These are phyloP conservation scores for Fusarium sp. DNA, from an alignment of 2,329 filamentous ascomycete species.

Conservation along the genomic window DNA sequence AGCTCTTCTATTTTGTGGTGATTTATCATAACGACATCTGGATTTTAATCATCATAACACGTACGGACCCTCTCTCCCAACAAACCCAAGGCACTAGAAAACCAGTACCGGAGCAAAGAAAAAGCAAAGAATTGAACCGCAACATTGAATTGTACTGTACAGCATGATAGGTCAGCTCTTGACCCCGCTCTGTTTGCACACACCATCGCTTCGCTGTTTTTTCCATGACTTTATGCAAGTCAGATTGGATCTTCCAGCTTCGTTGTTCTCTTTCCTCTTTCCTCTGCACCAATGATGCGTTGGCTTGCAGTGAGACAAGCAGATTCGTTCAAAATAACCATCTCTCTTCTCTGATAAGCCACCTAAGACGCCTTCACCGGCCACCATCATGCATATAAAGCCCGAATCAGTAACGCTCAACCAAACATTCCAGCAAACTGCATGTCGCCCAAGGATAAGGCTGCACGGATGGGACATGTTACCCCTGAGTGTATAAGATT, in stretches of 20 bases:
- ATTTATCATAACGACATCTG: slow-evolving; percentile 24
- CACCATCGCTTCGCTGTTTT: slow-evolving; percentile 29
- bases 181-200: slow-evolving; percentile 38
- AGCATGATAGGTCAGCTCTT: slow-evolving; percentile 43
- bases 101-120: slow-evolving; percentile 17
- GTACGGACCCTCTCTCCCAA: slow-evolving; percentile 17
- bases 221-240: slow-evolving; percentile 35
- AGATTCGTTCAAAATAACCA: slow-evolving; percentile 4
- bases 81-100: slow-evolving; percentile 15
- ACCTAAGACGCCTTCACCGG: slow-evolving; percentile 15
- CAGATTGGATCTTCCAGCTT: slow-evolving; percentile 35
- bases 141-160: slow-evolving; percentile 37
- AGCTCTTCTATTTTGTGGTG: slow-evolving; percentile 20
- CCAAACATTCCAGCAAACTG: slow-evolving; percentile 22
- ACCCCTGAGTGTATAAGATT: slow-evolving; percentile 27
- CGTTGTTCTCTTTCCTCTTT: slow-evolving; percentile 21
- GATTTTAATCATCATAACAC: slow-evolving; percentile 36
- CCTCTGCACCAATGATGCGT: slow-evolving; percentile 7
- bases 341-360: background rate
- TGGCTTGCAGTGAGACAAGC: slow-evolving; percentile 4
- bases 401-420: slow-evolving; percentile 31
- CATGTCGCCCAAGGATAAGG: slow-evolving; percentile 11
- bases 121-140: slow-evolving; percentile 8
- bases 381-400: slow-evolving; percentile 38
- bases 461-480: slow-evolving; percentile 12